Percentiles rank a stretch among this genome's conserved stretches.
Conservation (phyloP, 2,329 filamentous ascomycete species). For the Paraphoma sp. region DNA sequence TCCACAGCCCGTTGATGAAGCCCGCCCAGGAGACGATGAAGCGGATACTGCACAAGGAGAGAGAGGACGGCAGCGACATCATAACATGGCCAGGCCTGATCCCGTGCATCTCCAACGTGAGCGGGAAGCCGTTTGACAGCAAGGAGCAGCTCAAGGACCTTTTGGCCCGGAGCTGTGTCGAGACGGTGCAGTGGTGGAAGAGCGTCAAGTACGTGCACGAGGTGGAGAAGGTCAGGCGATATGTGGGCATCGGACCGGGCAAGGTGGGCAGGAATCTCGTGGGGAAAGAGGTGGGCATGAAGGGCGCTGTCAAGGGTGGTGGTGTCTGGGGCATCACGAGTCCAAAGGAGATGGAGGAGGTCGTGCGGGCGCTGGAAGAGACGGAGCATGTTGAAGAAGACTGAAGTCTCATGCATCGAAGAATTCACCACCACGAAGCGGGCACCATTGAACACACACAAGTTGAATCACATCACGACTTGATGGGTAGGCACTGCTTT, state of each 20-base stretch:
- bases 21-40: constrained; percentile 80
- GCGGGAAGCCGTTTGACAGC: constrained; percentile 76
- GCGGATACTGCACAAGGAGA: constrained; percentile 66
- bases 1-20: constrained; percentile 91
- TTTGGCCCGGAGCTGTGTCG: constrained; percentile 81
- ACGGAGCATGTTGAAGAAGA: constrained; percentile 53
- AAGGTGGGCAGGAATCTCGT: constrained; percentile 94
- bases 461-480: too few relatives aligned
- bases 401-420: constrained; percentile 12
- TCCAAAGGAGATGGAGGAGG: constrained; percentile 63
- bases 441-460: too few relatives aligned
- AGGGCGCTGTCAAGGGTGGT: constrained; percentile 81
- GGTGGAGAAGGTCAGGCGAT: constrained; percentile 78
- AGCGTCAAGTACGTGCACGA: constrained; percentile 89
- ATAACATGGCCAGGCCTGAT: constrained; percentile 77
- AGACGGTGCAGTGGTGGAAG: constrained; percentile 94
- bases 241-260: constrained; percentile 91
- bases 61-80: constrained; percentile 66
- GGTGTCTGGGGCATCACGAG: constrained; percentile 92
- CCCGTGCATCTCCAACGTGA: constrained; percentile 86
- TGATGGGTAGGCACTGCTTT: too few relatives aligned
- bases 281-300: constrained; percentile 92
- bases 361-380: constrained; percentile 54
- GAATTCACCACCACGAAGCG: background rate
- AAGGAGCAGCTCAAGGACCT: constrained; percentile 79